Percentiles rank a stretch among this genome's conserved stretches.
Evolutionary conservation across 164 flowering plant species (phyloP).

Genomic region (Kingdonia uniflora): DNA sequence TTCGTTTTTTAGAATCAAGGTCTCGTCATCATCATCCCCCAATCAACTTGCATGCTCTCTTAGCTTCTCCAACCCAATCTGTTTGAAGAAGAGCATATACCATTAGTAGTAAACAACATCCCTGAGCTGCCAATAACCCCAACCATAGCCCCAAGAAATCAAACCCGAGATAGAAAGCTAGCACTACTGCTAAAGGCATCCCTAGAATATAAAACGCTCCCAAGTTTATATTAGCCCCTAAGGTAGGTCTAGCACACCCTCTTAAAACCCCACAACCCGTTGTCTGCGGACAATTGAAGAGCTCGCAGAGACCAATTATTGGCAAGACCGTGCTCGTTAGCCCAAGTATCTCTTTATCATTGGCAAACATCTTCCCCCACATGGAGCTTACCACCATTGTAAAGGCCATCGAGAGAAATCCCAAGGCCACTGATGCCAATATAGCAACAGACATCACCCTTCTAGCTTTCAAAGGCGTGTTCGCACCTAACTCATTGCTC

Average conservation of each 20-base stretch:
- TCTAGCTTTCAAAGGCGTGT: constrained; percentile 14
- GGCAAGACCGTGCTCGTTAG: constrained; percentile 9
- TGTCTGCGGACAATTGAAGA: constrained; percentile 13
- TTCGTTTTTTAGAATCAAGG: constrained; percentile 3
- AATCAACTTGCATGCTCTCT: constrained; percentile 13
- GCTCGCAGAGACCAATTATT: constrained; percentile 12
- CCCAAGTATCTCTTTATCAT: constrained; percentile 6
- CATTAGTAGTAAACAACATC: constrained; percentile 10
- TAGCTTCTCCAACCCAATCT: constrained; percentile 14
- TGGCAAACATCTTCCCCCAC: constrained; percentile 11
- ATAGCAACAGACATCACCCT: constrained; percentile 11
- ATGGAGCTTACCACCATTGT: constrained; percentile 4
- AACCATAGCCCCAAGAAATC: constrained; percentile 14
- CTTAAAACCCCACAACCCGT: constrained; percentile 8
- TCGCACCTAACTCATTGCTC: constrained; percentile 14
- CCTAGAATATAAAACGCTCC: constrained; percentile 12
- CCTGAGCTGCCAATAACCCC: constrained; percentile 12
- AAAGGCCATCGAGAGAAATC: constrained; percentile 10
- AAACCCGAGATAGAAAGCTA: constrained; percentile 10
- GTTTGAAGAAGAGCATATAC: constrained; percentile 8
- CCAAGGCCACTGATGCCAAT: neutral
- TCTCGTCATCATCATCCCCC: constrained; percentile 2
- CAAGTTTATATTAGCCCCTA: constrained; percentile 14
- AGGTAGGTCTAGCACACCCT: constrained; percentile 13
- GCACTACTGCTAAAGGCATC: constrained; percentile 8